Evolutionary conservation across 352 stramenopile genomes (phyloP).

Genomic region (Blastocystis sp.): DNA sequence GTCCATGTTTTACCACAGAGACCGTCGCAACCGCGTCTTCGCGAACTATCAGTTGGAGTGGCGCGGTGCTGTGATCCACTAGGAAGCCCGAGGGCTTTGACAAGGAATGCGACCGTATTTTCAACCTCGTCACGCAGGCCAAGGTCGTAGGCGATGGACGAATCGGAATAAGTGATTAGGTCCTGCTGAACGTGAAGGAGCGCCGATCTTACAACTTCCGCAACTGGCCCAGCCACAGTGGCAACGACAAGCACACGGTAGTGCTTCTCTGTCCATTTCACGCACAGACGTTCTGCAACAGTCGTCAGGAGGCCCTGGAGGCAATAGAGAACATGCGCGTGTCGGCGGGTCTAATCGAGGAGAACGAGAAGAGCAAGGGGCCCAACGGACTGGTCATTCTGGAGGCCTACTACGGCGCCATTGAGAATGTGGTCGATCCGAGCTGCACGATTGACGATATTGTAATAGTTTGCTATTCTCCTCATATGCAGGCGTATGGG

Average conservation of each 20-base stretch:
- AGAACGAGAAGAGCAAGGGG: constrained; percentile 44
- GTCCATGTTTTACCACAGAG: constrained; percentile 58
- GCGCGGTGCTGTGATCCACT: not conserved
- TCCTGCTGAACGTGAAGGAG: constrained; percentile 21
- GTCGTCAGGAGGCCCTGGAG: not conserved
- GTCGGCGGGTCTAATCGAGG: constrained; percentile 36
- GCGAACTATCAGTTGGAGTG: not conserved
- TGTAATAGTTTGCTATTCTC: not conserved
- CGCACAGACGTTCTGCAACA: constrained; percentile 5
- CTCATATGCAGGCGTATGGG: constrained; percentile 14
- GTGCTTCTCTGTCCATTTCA: not conserved
- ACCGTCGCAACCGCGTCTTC: constrained; percentile 42
- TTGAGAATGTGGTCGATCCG: constrained; percentile 17
- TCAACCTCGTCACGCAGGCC: constrained; percentile 25
- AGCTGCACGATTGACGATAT: constrained; percentile 49
- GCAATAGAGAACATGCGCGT: constrained; percentile 33
- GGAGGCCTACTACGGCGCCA: constrained; percentile 31
- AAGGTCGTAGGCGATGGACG: not conserved
- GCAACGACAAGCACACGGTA: constrained; percentile 17
- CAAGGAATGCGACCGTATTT: constrained; percentile 46
- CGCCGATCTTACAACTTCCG: constrained; percentile 51
- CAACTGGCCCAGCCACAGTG: constrained; percentile 3
- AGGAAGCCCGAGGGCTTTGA: constrained; percentile 60
- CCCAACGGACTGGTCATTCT: constrained; percentile 39
- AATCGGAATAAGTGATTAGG: not conserved